Conservation (phyloP, 1,139 yeast species). For the Taiozyma sp. region DNA sequence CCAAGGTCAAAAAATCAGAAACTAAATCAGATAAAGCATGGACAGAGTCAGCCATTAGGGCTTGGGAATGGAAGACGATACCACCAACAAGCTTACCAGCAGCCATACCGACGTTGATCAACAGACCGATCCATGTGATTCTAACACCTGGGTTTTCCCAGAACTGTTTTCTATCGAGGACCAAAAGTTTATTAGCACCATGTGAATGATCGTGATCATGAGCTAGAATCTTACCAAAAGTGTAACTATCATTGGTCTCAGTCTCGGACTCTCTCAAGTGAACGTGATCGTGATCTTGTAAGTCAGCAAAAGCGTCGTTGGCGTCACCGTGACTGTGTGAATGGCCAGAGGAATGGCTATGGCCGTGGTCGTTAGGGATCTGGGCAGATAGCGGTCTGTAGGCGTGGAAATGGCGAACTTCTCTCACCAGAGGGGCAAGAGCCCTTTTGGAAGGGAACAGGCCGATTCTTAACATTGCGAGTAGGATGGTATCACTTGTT, state of each 20-base stretch:
- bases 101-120: slow-evolving; percentile 83
- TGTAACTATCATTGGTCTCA: slow-evolving; percentile 30
- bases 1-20: slow-evolving; percentile 82
- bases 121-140: slow-evolving; percentile 87
- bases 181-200: slow-evolving; percentile 33
- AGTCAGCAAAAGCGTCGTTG: slow-evolving; percentile 13
- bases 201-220: slow-evolving; percentile 32
- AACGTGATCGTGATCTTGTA: slow-evolving; percentile 31
- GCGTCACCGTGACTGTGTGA: slow-evolving; percentile 20
- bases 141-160: slow-evolving; percentile 79
- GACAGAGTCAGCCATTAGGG: slow-evolving; percentile 88
- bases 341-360: slow-evolving; percentile 22
- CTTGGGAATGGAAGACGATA: slow-evolving; percentile 87
- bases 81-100: slow-evolving; percentile 87
- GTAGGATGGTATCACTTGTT: background rate
- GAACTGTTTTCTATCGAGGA: slow-evolving; percentile 35
- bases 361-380: slow-evolving; percentile 20
- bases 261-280: slow-evolving; percentile 36
- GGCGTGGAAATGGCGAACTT: slow-evolving; percentile 2
- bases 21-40: slow-evolving; percentile 89
- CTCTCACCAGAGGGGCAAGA: background rate
- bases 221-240: slow-evolving; percentile 24
- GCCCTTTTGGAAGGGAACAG: background rate
- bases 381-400: background rate
- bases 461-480: slow-evolving; percentile 3